Percentiles rank a stretch among this genome's conserved stretches.
Conservation (phyloP, 768 basidiomycete genomes). For the Fomitopsis serialis region DNA sequence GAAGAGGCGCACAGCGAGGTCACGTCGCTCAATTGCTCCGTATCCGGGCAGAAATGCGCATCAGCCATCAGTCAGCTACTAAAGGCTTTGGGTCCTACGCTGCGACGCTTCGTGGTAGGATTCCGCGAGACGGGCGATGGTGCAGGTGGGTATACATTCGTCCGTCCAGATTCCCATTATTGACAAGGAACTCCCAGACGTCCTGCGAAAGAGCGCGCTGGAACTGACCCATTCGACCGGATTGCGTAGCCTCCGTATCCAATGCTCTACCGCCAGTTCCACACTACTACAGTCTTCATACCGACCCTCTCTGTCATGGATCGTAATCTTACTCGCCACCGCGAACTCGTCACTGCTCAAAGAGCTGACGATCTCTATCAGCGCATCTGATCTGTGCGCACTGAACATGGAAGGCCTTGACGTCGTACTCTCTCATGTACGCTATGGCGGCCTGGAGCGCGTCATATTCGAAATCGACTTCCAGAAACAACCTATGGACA, state of each 20-base stretch:
- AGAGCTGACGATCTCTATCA: conserved; percentile 9
- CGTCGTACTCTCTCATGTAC: conserved; percentile 12
- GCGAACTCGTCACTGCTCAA: conserved; percentile 5
- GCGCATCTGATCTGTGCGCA: conserved; percentile 2
- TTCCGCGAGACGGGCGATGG: conserved; percentile 15
- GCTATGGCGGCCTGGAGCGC: conserved; percentile 5
- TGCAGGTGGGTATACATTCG: conserved; percentile 9
- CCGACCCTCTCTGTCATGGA: conserved; percentile 19
- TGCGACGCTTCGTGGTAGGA: conserved; percentile 12
- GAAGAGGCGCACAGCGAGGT: conserved; percentile 1
- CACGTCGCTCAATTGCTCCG: conserved; percentile 10
- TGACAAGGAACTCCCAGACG: conserved; percentile 5
- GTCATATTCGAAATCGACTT: conserved; percentile 10
- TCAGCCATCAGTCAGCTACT: conserved; percentile 11
- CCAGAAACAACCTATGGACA: background rate
- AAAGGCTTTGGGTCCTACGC: conserved; percentile 7
- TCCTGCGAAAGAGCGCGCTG: conserved; percentile 10
- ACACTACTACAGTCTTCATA: conserved; percentile 6
- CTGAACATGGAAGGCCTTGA: conserved; percentile 18
- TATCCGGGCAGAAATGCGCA: conserved; percentile 9
- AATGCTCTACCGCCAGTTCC: conserved; percentile 4
- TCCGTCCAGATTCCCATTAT: background rate
- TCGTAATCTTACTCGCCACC: conserved; percentile 13
- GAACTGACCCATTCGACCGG: conserved; percentile 7
- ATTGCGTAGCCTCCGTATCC: conserved; percentile 9